Percentiles rank a stretch among this genome's conserved stretches.
phyloP scores from a whole-genome alignment of 2,329 filamentous ascomycete species.

The Ploettnerulaceae sp. region DNA sequence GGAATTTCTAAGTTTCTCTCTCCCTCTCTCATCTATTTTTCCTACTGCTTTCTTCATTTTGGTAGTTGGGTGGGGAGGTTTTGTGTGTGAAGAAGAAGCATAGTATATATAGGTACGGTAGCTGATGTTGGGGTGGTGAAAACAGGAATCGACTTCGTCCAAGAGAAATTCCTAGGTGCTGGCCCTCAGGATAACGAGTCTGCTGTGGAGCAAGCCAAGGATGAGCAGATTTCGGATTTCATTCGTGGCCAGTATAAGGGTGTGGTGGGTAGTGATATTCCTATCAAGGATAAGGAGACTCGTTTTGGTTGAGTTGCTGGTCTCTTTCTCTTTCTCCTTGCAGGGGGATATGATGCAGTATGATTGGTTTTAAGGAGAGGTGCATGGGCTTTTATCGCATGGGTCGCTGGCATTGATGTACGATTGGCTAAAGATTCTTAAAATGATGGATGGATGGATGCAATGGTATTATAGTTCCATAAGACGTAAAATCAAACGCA shows the following conservation, averaged over 20 bases:
- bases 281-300: constrained; percentile 63
- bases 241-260: constrained; percentile 68
- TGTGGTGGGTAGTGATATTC: constrained; percentile 62
- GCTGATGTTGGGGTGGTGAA: constrained; percentile 14
- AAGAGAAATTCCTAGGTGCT: constrained; percentile 67
- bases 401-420: constrained; percentile 1
- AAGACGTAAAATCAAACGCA: no score
- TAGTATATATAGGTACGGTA: no score
- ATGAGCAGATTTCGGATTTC: constrained; percentile 71
- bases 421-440: background rate
- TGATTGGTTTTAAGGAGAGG: background rate
- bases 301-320: constrained; percentile 29
- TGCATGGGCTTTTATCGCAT: background rate
- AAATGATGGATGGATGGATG: no score
- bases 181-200: constrained; percentile 68
- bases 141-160: constrained; percentile 69
- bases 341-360: no score
- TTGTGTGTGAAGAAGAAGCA: background rate
- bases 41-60: background rate
- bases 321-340: no score
- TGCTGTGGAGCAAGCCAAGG: constrained; percentile 77
- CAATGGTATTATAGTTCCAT: no score
- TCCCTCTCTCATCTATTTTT: background rate
- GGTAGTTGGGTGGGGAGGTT: background rate
- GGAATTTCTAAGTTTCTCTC: background rate